Conservation (phyloP, 2,329 filamentous ascomycete genomes). For the Aquanectria penicillioides region DNA sequence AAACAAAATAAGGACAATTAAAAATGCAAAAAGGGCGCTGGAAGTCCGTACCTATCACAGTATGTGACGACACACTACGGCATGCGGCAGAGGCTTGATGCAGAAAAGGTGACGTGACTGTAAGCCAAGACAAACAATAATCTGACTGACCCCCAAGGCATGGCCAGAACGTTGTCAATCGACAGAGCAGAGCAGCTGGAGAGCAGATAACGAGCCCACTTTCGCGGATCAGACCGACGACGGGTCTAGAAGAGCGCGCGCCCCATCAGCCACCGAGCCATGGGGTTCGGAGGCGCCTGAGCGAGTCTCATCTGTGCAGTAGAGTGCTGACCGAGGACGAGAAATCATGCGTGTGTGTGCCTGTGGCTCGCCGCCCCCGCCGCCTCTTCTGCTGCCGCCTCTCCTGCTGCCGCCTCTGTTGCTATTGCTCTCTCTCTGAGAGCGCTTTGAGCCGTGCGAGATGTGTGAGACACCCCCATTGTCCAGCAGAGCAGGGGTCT, state of each 20-base stretch:
- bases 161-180: too few species aligned
- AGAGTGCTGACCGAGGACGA: conserved; percentile 3
- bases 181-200: neutral
- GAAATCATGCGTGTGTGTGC: too few species aligned
- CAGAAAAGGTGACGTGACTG: conserved; percentile 6
- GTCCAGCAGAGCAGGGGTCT: conserved; percentile 9
- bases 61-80: conserved; percentile 7
- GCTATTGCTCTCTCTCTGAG: too few species aligned
- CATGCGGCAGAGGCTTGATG: conserved; percentile 11
- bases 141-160: too few species aligned
- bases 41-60: too few species aligned
- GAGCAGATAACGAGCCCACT: neutral
- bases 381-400: too few species aligned
- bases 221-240: conserved; percentile 14
- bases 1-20: conserved; percentile 1
- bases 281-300: conserved; percentile 18
- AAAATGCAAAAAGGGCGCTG: too few species aligned
- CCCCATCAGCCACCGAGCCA: conserved; percentile 5
- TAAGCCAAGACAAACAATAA: neutral
- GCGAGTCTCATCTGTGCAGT: too few species aligned
- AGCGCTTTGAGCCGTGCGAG: too few species aligned
- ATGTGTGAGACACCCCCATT: neutral
- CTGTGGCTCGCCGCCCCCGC: too few species aligned
- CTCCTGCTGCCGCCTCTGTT: too few species aligned
- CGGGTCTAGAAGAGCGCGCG: conserved; percentile 7